A percentile compares a stretch with the other conserved stretches of the same genome.
Conservation (phyloP, 225 moss, liverwort and hornwort species). For the Ulota crispa region DNA sequence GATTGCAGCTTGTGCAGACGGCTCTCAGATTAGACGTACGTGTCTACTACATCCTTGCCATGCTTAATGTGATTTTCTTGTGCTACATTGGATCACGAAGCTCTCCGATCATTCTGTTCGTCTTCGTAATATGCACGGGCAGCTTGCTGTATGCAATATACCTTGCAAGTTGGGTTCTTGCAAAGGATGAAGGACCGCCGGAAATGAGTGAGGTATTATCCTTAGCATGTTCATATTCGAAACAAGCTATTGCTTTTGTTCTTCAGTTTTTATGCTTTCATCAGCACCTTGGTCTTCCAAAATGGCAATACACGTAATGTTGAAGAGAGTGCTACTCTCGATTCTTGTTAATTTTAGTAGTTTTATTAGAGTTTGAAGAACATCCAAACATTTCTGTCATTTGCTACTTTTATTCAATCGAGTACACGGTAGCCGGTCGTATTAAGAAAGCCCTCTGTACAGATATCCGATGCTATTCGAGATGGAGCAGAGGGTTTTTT, state of each 20-base stretch:
- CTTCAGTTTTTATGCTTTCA: not conserved
- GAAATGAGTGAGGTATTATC: conserved; percentile 86
- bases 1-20: conserved; percentile 77
- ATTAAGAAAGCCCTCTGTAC: conserved; percentile 8
- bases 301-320: not conserved
- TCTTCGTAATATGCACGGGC: conserved; percentile 67
- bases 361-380: not conserved
- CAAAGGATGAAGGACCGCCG: conserved; percentile 94
- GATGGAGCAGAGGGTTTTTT: conserved; percentile 99
- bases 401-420: not conserved
- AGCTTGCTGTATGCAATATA: conserved; percentile 82
- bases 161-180: conserved; percentile 89
- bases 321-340: not conserved
- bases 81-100: conserved; percentile 73
- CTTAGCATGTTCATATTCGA: not conserved
- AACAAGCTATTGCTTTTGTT: not conserved
- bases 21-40: conserved; percentile 76
- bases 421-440: not conserved
- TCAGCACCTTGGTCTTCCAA: not conserved
- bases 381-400: not conserved
- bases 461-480: conserved; percentile 98
- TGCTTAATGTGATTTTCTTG: conserved; percentile 60
- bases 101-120: conserved; percentile 90
- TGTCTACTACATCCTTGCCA: conserved; percentile 73
- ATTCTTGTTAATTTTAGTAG: not conserved